Evolutionary conservation across 306 rosid species (phyloP).

Genomic region (apple (Malus domestica)): ASM211411v1 NC_041802.1:19314501-19315000

Average conservation of each 20-base stretch:
- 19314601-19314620: not conserved
- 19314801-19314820: not conserved
- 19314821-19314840: too few relatives aligned
- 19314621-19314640: constrained; percentile 3
- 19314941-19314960: too few relatives aligned
- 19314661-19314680: not conserved
- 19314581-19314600: constrained; percentile 1
- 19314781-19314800: not conserved
- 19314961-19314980: not conserved
- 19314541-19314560: constrained; percentile 18
- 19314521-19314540: constrained; percentile 4
- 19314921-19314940: too few relatives aligned
- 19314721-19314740: not conserved
- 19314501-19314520: constrained; percentile 12
- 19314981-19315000: too few relatives aligned
- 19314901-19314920: not conserved
- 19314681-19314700: not conserved
- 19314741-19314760: not conserved
- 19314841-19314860: not conserved
- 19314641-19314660: constrained; percentile 4
- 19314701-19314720: not conserved
- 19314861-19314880: not conserved
- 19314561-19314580: constrained; percentile 7
- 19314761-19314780: not conserved
- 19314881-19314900: not conserved